Percentiles rank a stretch among this genome's conserved stretches.
These are phyloP conservation scores for Nymphaea thermarum DNA, from an alignment of 164 flowering plant genomes.

Conservation along the genomic window DNA sequence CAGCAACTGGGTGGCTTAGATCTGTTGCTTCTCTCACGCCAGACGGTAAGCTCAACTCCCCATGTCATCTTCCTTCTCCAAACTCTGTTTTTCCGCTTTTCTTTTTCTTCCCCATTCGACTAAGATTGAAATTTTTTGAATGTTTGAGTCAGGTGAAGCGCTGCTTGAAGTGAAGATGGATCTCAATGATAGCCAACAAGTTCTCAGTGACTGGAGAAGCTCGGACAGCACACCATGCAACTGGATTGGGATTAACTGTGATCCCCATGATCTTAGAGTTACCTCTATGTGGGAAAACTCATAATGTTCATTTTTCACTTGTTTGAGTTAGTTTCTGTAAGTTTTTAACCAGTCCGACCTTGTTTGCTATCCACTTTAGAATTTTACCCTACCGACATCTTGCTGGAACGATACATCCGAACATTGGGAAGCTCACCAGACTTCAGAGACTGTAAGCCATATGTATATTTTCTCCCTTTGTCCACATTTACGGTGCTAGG, in stretches of 20 bases:
- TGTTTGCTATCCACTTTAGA: constrained; percentile 28
- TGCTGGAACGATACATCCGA: constrained; percentile 74
- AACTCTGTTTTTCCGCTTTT: not conserved
- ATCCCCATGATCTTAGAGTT: constrained; percentile 46
- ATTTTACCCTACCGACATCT: constrained; percentile 80
- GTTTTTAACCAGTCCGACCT: not conserved
- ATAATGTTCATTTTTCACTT: constrained; percentile 7
- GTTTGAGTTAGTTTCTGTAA: not conserved
- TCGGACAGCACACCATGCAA: constrained; percentile 64
- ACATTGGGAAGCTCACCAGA: constrained; percentile 68
- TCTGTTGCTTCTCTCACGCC: constrained; percentile 42
- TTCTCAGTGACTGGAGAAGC: constrained; percentile 57
- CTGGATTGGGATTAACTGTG: constrained; percentile 84
- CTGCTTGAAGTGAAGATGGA: constrained; percentile 58
- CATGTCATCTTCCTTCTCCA: not conserved
- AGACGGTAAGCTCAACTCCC: constrained; percentile 44
- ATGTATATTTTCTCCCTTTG: not conserved
- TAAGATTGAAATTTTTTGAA: constrained; percentile 3
- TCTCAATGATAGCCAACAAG: constrained; percentile 55
- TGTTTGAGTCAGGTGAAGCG: constrained; percentile 35
- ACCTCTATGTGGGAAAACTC: constrained; percentile 37
- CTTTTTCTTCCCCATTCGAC: not conserved
- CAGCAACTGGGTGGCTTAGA: constrained; percentile 19
- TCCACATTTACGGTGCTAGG: not conserved
- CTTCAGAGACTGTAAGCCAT: constrained; percentile 80